A percentile compares a stretch with the other conserved stretches of the same genome.
These are phyloP conservation scores for Populus alba DNA, from an alignment of 345 rosid genomes.

Conservation along the genomic window DNA sequence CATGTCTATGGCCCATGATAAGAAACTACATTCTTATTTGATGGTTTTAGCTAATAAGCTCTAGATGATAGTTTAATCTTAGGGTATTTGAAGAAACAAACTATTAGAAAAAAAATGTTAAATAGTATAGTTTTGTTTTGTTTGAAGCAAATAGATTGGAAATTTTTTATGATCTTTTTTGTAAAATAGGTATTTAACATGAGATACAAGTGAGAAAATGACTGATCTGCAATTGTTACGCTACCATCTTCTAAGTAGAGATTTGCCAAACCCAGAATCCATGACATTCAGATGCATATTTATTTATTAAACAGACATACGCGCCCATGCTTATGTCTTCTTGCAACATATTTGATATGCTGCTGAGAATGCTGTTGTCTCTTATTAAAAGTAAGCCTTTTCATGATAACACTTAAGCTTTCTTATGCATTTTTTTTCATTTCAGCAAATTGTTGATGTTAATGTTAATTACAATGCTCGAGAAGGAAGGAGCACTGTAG, in stretches of 20 bases:
- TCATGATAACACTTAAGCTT: neutral
- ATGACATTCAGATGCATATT: neutral
- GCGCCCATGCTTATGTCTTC: too few species aligned
- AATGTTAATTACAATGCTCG: constrained; percentile 66
- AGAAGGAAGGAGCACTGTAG: constrained; percentile 77
- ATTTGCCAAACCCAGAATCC: constrained; percentile 5
- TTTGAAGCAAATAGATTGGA: neutral
- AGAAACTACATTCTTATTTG: neutral
- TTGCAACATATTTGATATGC: too few species aligned
- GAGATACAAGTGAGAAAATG: neutral
- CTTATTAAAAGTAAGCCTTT: neutral
- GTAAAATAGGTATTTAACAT: neutral
- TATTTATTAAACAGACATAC: neutral
- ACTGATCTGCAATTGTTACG: constrained; percentile 4
- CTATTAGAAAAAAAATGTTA: too few species aligned
- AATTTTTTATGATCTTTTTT: neutral
- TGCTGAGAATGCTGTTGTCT: too few species aligned
- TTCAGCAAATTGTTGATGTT: constrained; percentile 61
- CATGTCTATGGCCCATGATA: neutral
- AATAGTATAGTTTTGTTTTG: neutral
- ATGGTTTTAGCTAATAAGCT: neutral
- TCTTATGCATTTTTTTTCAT: constrained; percentile 16
- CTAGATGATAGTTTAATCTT: neutral
- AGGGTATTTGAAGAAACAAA: neutral
- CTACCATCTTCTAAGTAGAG: neutral